Conservation (phyloP, 1,284 basidiomycete genomes). For the Moesziomyces globuligerus region DNA sequence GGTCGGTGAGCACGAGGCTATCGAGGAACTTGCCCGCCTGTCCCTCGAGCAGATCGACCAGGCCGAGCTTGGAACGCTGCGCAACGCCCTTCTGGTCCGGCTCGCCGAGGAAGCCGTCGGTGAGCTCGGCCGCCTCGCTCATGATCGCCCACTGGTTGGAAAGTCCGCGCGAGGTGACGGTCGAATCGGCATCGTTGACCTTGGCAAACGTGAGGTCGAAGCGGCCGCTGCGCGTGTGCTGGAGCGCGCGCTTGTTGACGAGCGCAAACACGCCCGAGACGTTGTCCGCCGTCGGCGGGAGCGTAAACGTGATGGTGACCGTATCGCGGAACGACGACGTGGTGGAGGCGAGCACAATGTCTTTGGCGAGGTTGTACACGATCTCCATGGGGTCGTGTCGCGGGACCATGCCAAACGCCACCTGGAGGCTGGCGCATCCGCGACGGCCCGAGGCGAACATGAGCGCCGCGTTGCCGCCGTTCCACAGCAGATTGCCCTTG, state of each 20-base stretch:
- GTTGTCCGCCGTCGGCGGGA: slow-evolving; percentile 50
- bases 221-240: slow-evolving; percentile 48
- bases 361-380: slow-evolving; percentile 38
- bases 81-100: slow-evolving; percentile 55
- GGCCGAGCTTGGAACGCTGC: slow-evolving; percentile 54
- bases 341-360: slow-evolving; percentile 45
- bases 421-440: slow-evolving; percentile 56
- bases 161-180: slow-evolving; percentile 50
- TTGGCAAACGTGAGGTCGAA: slow-evolving; percentile 64
- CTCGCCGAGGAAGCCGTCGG: slow-evolving; percentile 63
- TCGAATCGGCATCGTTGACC: slow-evolving; percentile 48
- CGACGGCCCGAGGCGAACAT: slow-evolving; percentile 64
- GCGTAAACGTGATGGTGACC: slow-evolving; percentile 54
- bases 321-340: slow-evolving; percentile 47
- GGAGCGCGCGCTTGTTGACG: slow-evolving; percentile 58
- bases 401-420: slow-evolving; percentile 50
- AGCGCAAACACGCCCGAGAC: slow-evolving; percentile 60
- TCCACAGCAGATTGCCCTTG: slow-evolving; percentile 54
- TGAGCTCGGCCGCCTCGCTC: slow-evolving; percentile 59
- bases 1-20: slow-evolving; percentile 62
- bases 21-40: slow-evolving; percentile 51
- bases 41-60: slow-evolving; percentile 51
- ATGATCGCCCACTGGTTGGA: slow-evolving; percentile 60
- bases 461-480: slow-evolving; percentile 58
- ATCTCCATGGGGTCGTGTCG: slow-evolving; percentile 59